A percentile compares a stretch with the other conserved stretches of the same genome.
phyloP scores from a whole-genome alignment of 805 yeast species.

The Lipomyces anomalus region DNA sequence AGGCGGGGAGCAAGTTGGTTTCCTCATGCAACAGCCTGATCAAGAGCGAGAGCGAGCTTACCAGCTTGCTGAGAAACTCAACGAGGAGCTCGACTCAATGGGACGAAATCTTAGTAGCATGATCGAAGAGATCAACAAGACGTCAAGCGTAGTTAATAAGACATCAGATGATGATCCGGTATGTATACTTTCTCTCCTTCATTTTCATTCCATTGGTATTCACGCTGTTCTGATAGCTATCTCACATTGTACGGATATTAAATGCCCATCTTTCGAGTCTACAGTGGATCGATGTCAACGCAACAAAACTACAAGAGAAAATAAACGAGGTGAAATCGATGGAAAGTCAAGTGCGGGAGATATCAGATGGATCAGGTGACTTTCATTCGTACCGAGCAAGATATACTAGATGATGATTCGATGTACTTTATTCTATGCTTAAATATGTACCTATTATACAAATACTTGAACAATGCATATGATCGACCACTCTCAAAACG shows the following conservation, averaged over 20 bases:
- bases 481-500: too few species aligned
- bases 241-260: slow-evolving; percentile 64
- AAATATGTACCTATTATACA: too few species aligned
- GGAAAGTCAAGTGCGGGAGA: slow-evolving; percentile 17
- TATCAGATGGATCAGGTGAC: not conserved
- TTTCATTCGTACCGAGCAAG: not conserved
- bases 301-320: slow-evolving; percentile 61
- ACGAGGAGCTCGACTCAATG: slow-evolving; percentile 69
- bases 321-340: slow-evolving; percentile 38
- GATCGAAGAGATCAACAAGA: slow-evolving; percentile 71
- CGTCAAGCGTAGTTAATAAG: slow-evolving; percentile 30
- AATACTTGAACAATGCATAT: too few species aligned
- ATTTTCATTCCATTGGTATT: too few species aligned
- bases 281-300: slow-evolving; percentile 76
- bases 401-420: not conserved
- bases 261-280: slow-evolving; percentile 86
- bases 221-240: too few species aligned
- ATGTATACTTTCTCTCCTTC: not conserved
- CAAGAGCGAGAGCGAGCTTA: slow-evolving; percentile 87
- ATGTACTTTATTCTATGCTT: too few species aligned
- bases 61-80: slow-evolving; percentile 75
- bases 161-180: slow-evolving; percentile 44
- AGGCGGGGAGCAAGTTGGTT: too few species aligned
- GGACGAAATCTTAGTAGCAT: slow-evolving; percentile 71
- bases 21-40: slow-evolving; percentile 40